These are phyloP conservation scores for Leptosphaerulina australis DNA, from an alignment of 2,329 filamentous ascomycete species.

Conservation along the genomic window DNA sequence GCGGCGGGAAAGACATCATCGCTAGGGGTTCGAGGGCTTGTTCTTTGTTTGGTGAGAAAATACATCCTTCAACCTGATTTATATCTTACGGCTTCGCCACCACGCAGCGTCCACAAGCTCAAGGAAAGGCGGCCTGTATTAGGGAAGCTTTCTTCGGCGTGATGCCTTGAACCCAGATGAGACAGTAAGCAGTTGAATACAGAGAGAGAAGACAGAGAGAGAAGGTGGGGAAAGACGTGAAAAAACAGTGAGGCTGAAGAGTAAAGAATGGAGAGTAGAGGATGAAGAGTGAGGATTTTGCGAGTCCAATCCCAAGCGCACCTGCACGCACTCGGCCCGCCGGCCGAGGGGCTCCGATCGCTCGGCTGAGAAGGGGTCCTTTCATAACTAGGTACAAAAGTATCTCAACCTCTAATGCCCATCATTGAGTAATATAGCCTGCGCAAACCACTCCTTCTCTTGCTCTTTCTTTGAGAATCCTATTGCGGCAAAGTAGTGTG, in stretches of 20 bases:
- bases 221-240: neutral
- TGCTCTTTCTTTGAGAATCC: neutral
- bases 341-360: too few relatives aligned
- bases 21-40: conserved; percentile 66
- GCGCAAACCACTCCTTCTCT: neutral
- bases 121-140: conserved; percentile 6
- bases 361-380: conserved; percentile 5
- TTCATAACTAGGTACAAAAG: neutral
- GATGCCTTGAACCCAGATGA: conserved; percentile 20
- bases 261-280: conserved; percentile 5
- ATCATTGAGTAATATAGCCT: neutral
- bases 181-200: conserved; percentile 10
- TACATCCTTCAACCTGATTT: conserved; percentile 60
- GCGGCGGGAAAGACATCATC: conserved; percentile 75
- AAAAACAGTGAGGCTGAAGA: conserved; percentile 10
- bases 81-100: conserved; percentile 57
- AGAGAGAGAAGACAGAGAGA: conserved; percentile 11
- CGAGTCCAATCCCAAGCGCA: conserved; percentile 1
- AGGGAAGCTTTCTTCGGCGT: conserved; percentile 33
- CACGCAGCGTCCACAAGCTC: conserved; percentile 25
- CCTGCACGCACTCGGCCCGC: too few relatives aligned
- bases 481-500: conserved; percentile 11
- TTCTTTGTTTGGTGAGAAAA: conserved; percentile 64
- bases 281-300: neutral
- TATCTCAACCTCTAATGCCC: neutral